These are phyloP conservation scores for Biscogniauxia mediterranea DNA, from an alignment of 2,329 filamentous ascomycete genomes.

Conservation along the genomic window DNA sequence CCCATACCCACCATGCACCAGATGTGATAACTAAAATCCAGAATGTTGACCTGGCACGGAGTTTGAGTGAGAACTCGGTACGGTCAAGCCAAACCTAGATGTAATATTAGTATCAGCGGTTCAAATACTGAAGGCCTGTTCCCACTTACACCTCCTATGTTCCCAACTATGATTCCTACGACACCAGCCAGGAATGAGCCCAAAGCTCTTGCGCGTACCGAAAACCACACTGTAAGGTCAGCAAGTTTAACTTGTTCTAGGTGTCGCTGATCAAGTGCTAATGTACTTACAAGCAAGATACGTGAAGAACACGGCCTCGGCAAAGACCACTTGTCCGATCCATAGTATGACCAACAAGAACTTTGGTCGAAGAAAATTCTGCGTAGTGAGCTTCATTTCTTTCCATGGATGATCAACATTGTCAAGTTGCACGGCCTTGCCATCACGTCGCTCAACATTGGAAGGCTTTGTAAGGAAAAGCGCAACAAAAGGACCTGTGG, in stretches of 20 bases:
- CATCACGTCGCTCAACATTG: conserved; percentile 64
- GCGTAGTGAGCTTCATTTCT: conserved; percentile 60
- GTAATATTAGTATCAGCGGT: conserved; percentile 7
- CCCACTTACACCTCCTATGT: conserved; percentile 57
- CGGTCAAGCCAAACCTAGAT: conserved; percentile 56
- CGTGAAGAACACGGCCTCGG: conserved; percentile 71
- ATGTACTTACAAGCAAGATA: conserved; percentile 49
- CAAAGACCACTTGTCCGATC: conserved; percentile 69
- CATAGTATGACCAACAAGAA: conserved; percentile 65
- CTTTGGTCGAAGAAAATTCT: conserved; percentile 57
- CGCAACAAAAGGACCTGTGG: conserved; percentile 61
- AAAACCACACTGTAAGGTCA: conserved; percentile 57
- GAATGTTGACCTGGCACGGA: conserved; percentile 55
- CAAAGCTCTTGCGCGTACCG: conserved; percentile 65
- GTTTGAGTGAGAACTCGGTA: conserved; percentile 51
- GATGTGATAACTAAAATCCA: conserved; percentile 53
- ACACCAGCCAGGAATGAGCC: conserved; percentile 70
- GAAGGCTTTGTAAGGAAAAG: conserved; percentile 60
- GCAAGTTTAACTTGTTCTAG: conserved; percentile 5
- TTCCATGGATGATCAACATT: conserved; percentile 55
- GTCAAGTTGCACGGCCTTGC: conserved; percentile 56
- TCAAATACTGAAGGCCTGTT: not conserved
- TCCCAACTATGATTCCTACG: conserved; percentile 63
- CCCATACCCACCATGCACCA: conserved; percentile 73
- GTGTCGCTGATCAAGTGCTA: too few species aligned